phyloP scores from a whole-genome alignment of 176 grass and related monocot genomes.

The bread wheat (Triticum aestivum) region DNA sequence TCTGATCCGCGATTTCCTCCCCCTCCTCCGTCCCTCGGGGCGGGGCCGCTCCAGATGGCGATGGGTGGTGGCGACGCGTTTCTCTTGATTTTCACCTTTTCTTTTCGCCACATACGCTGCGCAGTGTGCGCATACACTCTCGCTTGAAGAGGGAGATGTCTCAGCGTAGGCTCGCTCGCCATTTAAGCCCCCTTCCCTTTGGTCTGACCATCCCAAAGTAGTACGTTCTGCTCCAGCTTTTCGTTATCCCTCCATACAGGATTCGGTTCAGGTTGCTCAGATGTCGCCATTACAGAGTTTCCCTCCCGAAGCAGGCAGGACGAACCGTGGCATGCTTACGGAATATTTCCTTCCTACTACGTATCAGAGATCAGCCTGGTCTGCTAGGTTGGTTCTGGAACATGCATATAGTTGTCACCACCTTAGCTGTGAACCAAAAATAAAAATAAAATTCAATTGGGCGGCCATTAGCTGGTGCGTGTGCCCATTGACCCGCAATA shows the following conservation, averaged over 20 bases:
- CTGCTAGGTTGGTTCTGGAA: background rate
- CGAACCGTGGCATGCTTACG: background rate
- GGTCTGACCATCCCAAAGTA: too few species aligned
- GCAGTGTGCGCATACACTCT: background rate
- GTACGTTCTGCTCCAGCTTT: background rate
- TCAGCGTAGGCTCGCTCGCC: too few species aligned
- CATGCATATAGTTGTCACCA: constrained; percentile 2
- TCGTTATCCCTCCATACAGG: background rate
- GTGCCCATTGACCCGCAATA: background rate
- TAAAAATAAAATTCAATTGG: background rate
- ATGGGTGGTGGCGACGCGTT: background rate
- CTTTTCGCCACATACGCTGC: too few species aligned
- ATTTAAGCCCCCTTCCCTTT: too few species aligned
- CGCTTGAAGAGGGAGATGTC: background rate
- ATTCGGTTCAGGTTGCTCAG: background rate
- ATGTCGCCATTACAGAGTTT: background rate
- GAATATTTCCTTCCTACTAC: background rate
- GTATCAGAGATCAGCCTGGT: background rate
- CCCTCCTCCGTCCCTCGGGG: background rate
- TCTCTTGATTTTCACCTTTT: too few species aligned
- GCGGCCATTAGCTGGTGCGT: background rate
- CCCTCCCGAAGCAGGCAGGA: background rate
- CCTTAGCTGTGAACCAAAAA: background rate
- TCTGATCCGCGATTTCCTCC: background rate
- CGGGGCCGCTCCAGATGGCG: background rate